Evolutionary conservation across 2,329 filamentous ascomycete species (phyloP), one percentile per base, ranked within the genome.

Genomic region (Xylariaceae sp.): DNA sequence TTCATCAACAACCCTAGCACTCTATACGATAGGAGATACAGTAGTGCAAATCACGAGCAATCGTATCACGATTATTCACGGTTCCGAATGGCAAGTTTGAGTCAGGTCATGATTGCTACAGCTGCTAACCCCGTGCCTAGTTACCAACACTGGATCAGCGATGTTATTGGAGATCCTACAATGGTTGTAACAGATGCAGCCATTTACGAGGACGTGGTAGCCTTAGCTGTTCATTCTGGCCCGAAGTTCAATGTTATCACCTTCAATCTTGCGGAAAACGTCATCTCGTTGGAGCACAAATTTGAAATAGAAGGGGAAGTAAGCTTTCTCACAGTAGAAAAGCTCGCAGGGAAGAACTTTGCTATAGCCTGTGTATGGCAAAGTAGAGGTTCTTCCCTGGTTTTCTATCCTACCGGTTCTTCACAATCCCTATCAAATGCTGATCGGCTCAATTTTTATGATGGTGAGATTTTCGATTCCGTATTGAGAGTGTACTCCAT

Each of bases 21-120:
- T 59, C 3, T 62, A 66, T 24, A 52, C 64, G 9, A 51, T 60
- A 4, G 56, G 62, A 3, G 61, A 63, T 2, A 57, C 55, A 2
- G 64, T 74, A 4, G 58, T 79, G 2, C 80, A 84, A 51, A 64
- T 82, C 3, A 82, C 79, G 1, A 72, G 76, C 39, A 60, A 56
- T 22, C 64, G 54, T 15, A 59, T 75, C 3, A 69, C 68, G 7
- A 51, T 77, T 33, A 48, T 68, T 13, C 60, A 56, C 3, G 47
- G 57, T 3, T 50, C 50, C 4, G 57, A 62, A 43, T 65, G 61
- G 71, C 71, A 62, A 51, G 64, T 13, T 4, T 13, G 30, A n/a
- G 4, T 11, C 6, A 43, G 15, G 15, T 26, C 15, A 12, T 11
- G 4, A 3, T 8, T 52, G 18, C 17, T 37, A 16, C 39, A 31